Evolutionary conservation across 129 eudicot genomes (phyloP), one percentile per base, ranked within the genome.

Genomic region (Gnaphalium uliginosum): DNA sequence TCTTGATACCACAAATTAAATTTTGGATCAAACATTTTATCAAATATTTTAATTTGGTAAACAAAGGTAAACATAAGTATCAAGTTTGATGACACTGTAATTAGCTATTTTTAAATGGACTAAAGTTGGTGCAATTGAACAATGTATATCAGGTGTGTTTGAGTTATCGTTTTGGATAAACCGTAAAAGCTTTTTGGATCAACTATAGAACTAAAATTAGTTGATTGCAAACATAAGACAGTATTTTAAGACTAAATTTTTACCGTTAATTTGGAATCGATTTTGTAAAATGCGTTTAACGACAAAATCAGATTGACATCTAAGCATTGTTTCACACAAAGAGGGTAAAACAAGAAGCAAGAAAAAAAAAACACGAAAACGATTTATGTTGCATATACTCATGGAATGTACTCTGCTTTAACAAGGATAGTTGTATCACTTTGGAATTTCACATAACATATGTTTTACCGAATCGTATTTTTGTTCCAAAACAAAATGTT

Each of bases 321-420:
- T 3, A n/a, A 37, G 21, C 53, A 37, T 66, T 37, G 23, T 33
- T 33, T 66, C 17, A 9, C 24, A 66, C 24, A 5, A 23, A 19
- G 4, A 35, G 29, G 26, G 19, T 66, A 64, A 63, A 18, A 64
- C 46, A 30, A 64, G 69, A 66, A 61, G 37, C 66, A 25, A 61
- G 21, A 61, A 2, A 14, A 60, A 23, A 54, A 59, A 24, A 66
- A 37, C 71, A 11, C 53, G 71, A 66, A 33, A 37, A 66, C 71
- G 27, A 66, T 66, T 19, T 19, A 10, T 51, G n/a, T 66, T 8
- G 27, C 7, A 66, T 35, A 66, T 66, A 66, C 71, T 66, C 24
- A 35, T 4, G 25, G 71, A 35, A 66, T 66, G 37, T 66, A 11
- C 71, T 37, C 21, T 19, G 4, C 26, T 13, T 21, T 22, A 66